phyloP scores from a whole-genome alignment of 1,139 yeast genomes.

The Diutina rugosa region DNA sequence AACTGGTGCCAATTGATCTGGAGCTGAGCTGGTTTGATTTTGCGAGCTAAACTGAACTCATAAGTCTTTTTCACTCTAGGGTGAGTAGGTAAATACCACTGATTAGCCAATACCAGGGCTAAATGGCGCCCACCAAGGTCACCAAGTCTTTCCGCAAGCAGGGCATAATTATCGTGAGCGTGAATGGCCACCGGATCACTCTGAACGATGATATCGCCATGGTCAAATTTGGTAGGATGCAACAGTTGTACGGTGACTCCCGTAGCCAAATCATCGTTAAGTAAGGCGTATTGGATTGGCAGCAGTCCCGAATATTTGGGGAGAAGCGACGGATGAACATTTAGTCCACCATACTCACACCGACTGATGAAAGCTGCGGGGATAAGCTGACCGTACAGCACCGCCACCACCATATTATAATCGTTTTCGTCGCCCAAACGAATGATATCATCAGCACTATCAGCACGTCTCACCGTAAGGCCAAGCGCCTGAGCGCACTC shows the following conservation, averaged over 20 bases:
- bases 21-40: conserved; percentile 27
- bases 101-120: conserved; percentile 25
- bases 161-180: conserved; percentile 25
- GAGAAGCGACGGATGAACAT: conserved; percentile 85
- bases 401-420: conserved; percentile 70
- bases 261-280: conserved; percentile 48
- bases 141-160: conserved; percentile 39
- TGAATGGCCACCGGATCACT: conserved; percentile 27
- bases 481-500: conserved; percentile 10
- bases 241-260: conserved; percentile 88
- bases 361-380: conserved; percentile 42
- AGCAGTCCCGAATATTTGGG: conserved; percentile 84
- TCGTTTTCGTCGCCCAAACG: conserved; percentile 9
- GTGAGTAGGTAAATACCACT: conserved; percentile 4
- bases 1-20: conserved; percentile 32
- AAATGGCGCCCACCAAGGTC: conserved; percentile 46
- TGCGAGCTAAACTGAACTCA: conserved; percentile 40
- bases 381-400: conserved; percentile 74
- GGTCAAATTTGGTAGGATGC: conserved; percentile 79
- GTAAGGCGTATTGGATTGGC: conserved; percentile 71
- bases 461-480: conserved; percentile 39
- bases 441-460: conserved; percentile 40
- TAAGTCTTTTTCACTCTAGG: background rate
- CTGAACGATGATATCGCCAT: conserved; percentile 60
- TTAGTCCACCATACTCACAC: conserved; percentile 57